These are phyloP conservation scores for Penicillium ochrochloron DNA, from an alignment of 495 filamentous ascomycete genomes.

Conservation along the genomic window DNA sequence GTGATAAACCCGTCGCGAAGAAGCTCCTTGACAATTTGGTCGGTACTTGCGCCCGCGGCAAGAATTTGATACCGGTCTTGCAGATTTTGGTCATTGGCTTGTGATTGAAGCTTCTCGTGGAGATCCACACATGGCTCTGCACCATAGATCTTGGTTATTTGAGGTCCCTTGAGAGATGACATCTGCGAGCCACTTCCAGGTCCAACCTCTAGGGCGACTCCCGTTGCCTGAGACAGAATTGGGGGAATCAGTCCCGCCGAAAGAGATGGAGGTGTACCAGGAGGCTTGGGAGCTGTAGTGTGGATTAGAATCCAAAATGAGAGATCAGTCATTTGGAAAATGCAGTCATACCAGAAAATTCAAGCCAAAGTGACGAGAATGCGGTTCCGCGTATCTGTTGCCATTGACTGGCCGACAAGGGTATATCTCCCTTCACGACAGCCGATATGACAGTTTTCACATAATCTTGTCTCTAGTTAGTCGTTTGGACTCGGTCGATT, in stretches of 20 bases:
- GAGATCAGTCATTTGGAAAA: not conserved
- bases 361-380: slow-evolving; percentile 9
- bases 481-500: not conserved
- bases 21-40: not conserved
- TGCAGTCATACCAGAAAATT: slow-evolving; percentile 5
- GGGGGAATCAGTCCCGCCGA: slow-evolving; percentile 1
- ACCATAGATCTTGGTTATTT: not conserved
- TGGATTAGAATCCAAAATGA: not conserved
- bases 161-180: not conserved
- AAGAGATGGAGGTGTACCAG: slow-evolving; percentile 1
- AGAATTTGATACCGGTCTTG: slow-evolving; percentile 6
- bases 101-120: not conserved
- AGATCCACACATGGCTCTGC: not conserved
- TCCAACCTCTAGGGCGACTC: slow-evolving; percentile 2
- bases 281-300: not conserved
- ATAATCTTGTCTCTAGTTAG: not conserved
- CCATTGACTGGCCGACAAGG: slow-evolving; percentile 2
- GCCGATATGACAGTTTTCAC: not conserved
- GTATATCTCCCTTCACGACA: not conserved
- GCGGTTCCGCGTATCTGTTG: slow-evolving; percentile 1
- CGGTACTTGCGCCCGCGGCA: not conserved
- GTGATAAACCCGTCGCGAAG: not conserved
- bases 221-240: not conserved
- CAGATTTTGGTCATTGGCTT: slow-evolving; percentile 7
- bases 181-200: slow-evolving; percentile 4